Evolutionary conservation across 2,329 filamentous ascomycete genomes (phyloP).

Genomic region (Blastomyces percursus): DNA sequence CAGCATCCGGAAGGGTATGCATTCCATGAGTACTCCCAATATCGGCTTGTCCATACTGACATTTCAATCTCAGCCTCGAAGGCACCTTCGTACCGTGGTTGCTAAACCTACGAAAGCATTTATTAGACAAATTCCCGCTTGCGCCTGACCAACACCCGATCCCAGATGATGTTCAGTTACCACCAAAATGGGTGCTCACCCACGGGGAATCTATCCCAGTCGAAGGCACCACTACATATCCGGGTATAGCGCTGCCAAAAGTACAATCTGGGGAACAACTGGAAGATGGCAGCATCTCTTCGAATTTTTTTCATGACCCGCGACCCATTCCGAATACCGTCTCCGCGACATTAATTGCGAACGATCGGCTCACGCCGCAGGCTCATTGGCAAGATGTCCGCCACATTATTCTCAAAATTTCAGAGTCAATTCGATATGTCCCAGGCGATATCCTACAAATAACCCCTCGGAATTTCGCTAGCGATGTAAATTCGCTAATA

Average conservation of each 20-base stretch:
- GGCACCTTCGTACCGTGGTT: slow-evolving; percentile 73
- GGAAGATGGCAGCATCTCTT: slow-evolving; percentile 5
- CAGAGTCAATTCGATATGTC: slow-evolving; percentile 38
- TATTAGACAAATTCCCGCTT: slow-evolving; percentile 59
- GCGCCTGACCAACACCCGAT: slow-evolving; percentile 58
- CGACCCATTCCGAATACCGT: slow-evolving; percentile 50
- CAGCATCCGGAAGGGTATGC: slow-evolving; percentile 81
- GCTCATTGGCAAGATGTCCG: slow-evolving; percentile 93
- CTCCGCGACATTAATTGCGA: slow-evolving; percentile 50
- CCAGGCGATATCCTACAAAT: slow-evolving; percentile 75
- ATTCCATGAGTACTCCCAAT: background rate
- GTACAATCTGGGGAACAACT: background rate
- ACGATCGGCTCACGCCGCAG: slow-evolving; percentile 60
- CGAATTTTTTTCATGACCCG: slow-evolving; percentile 24
- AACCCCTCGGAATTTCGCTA: slow-evolving; percentile 75
- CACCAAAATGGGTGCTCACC: slow-evolving; percentile 57
- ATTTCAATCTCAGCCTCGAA: slow-evolving; percentile 51
- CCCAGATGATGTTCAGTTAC: slow-evolving; percentile 59
- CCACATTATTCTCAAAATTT: slow-evolving; percentile 51
- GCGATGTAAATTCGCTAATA: slow-evolving; percentile 70
- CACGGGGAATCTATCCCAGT: background rate
- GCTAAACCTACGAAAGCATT: slow-evolving; percentile 51
- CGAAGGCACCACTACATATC: slow-evolving; percentile 6
- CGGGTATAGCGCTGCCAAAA: slow-evolving; percentile 3
- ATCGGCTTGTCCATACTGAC: background rate